Conservation (phyloP, 106 monocot species). For the Narthecium ossifragum region DNA sequence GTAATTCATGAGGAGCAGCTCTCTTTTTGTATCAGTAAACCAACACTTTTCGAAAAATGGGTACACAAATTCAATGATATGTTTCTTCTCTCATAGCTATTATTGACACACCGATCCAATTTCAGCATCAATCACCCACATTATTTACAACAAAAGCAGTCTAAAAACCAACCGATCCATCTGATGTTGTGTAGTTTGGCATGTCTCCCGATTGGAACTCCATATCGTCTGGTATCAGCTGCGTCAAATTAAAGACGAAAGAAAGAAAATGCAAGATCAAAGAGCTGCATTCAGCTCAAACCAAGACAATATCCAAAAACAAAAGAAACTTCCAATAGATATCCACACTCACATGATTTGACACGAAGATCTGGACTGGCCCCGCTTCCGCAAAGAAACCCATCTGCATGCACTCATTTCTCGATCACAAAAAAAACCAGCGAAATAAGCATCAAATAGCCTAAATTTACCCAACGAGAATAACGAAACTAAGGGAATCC, state of each 20-base stretch:
- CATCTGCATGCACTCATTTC: too few species aligned
- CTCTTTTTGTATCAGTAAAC: too few species aligned
- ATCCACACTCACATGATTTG: conserved; percentile 70
- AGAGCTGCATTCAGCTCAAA: not conserved
- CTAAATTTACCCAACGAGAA: not conserved
- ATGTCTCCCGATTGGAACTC: conserved; percentile 86
- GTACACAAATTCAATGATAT: too few species aligned
- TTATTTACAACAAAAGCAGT: not conserved
- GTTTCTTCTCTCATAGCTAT: too few species aligned
- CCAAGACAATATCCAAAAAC: not conserved
- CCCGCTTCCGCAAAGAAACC: conserved; percentile 98
- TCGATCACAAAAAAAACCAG: too few species aligned
- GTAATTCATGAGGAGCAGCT: too few species aligned
- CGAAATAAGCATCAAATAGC: too few species aligned
- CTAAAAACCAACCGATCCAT: conserved; percentile 61
- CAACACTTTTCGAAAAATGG: too few species aligned
- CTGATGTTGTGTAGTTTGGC: conserved; percentile 91
- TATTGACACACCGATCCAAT: not conserved
- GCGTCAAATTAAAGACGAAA: conserved; percentile 2
- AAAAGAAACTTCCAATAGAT: not conserved
- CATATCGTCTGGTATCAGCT: conserved; percentile 99
- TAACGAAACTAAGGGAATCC: not conserved
- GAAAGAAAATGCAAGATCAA: not conserved
- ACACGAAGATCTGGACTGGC: conserved; percentile 93
- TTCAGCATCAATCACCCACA: not conserved